Evolutionary conservation across 768 basidiomycete species (phyloP).

Genomic region (Xerocomellus dryophilus): DNA sequence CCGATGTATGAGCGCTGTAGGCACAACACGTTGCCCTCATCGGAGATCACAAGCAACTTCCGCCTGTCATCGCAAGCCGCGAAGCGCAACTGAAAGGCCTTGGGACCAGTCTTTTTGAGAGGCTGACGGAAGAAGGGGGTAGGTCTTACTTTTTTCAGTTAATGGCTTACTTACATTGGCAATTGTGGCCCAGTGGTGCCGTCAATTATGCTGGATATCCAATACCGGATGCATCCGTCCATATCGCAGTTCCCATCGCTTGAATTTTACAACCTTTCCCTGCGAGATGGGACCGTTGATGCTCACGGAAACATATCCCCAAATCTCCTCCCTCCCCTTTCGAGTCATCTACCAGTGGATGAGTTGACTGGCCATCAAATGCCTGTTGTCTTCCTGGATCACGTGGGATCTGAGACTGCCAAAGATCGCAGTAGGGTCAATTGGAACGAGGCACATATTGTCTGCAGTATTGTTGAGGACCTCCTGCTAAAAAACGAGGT

Average conservation of each 20-base stretch:
- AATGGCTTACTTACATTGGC: slow-evolving; percentile 6
- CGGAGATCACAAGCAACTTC: slow-evolving; percentile 96
- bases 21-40: slow-evolving; percentile 82
- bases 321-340: slow-evolving; percentile 59
- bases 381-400: slow-evolving; percentile 80
- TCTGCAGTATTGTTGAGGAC: slow-evolving; percentile 80
- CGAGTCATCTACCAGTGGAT: slow-evolving; percentile 45
- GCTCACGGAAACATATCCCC: slow-evolving; percentile 42
- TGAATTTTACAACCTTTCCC: slow-evolving; percentile 72
- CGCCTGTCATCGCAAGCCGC: slow-evolving; percentile 78
- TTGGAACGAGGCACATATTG: slow-evolving; percentile 70
- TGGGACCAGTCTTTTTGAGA: slow-evolving; percentile 81
- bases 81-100: slow-evolving; percentile 74
- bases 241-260: slow-evolving; percentile 84
- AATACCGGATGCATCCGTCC: slow-evolving; percentile 93
- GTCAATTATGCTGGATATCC: slow-evolving; percentile 88
- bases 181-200: slow-evolving; percentile 57
- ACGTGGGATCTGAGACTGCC: slow-evolving; percentile 62
- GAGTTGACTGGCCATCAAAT: slow-evolving; percentile 41
- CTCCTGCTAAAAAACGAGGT: slow-evolving; percentile 73
- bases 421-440: slow-evolving; percentile 77
- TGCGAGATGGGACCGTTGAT: slow-evolving; percentile 77
- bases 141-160: slow-evolving; percentile 29
- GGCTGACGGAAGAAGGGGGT: slow-evolving; percentile 83
- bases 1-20: slow-evolving; percentile 39